phyloP scores from a whole-genome alignment of 805 yeast species.

The Lipomyces anomalus region DNA sequence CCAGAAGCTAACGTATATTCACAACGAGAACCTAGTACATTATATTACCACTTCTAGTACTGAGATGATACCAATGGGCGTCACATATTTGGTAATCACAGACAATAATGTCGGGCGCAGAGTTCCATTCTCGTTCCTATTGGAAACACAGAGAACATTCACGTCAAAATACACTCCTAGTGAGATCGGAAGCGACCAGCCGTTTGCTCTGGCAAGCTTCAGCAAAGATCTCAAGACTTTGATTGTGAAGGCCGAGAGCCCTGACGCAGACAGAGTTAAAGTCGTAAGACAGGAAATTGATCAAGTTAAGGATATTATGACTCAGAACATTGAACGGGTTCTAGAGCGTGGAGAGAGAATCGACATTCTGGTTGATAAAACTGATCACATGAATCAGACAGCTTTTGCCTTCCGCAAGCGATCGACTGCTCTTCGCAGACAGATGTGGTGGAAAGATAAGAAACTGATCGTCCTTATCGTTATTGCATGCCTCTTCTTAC shows the following conservation, averaged over 20 bases:
- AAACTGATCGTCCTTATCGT: constrained; percentile 14
- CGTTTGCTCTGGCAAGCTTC: constrained; percentile 17
- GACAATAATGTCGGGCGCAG: constrained; percentile 26
- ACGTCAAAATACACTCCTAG: constrained; percentile 14
- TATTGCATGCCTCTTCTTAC: constrained; percentile 18
- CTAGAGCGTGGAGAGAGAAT: constrained; percentile 75
- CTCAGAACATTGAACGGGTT: constrained; percentile 64
- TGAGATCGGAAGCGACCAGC: constrained; percentile 19
- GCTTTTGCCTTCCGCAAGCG: constrained; percentile 65
- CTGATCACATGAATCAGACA: constrained; percentile 61
- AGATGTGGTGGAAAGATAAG: constrained; percentile 50
- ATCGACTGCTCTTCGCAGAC: constrained; percentile 56
- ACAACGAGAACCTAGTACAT: constrained; percentile 31
- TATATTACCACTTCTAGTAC: constrained; percentile 29
- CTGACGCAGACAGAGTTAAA: constrained; percentile 16
- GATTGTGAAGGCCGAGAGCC: constrained; percentile 14
- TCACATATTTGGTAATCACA: constrained; percentile 30
- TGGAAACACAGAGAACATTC: constrained; percentile 24
- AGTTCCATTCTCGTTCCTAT: constrained; percentile 26
- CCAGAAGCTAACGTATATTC: constrained; percentile 30
- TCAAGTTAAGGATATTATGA: constrained; percentile 62
- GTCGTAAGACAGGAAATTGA: constrained; percentile 46
- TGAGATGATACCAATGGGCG: constrained; percentile 27
- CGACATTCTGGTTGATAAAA: constrained; percentile 66
- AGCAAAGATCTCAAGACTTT: constrained; percentile 16